Conservation (phyloP, 345 rosid species). For the Eucalyptus erythrocorys region DNA sequence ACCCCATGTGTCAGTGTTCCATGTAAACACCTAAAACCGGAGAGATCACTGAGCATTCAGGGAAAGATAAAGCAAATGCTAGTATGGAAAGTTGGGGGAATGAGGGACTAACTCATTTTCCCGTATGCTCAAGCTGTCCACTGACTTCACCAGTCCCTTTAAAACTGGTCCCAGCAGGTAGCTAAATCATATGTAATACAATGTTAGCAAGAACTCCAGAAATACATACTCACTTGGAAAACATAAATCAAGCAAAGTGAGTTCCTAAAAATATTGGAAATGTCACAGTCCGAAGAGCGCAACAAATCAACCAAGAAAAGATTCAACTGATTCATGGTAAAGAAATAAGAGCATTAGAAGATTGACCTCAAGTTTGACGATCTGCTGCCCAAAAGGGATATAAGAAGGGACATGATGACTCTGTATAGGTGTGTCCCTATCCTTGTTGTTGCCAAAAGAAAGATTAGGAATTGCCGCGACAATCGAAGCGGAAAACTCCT, state of each 20-base stretch:
- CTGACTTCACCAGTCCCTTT: constrained; percentile 84
- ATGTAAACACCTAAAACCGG: too few species aligned
- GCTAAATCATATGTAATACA: too few species aligned
- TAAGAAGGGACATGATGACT: constrained; percentile 28
- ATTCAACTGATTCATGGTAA: neutral
- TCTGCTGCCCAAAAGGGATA: constrained; percentile 47
- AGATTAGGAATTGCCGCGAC: constrained; percentile 52
- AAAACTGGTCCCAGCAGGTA: too few species aligned
- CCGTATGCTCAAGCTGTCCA: constrained; percentile 85
- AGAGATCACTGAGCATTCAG: too few species aligned
- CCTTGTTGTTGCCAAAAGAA: constrained; percentile 42
- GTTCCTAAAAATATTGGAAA: too few species aligned
- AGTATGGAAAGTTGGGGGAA: neutral
- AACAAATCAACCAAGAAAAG: neutral
- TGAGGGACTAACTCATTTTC: constrained; percentile 49
- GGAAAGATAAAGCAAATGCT: too few species aligned
- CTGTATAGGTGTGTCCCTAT: constrained; percentile 35
- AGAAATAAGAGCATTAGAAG: neutral
- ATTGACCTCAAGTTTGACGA: constrained; percentile 55
- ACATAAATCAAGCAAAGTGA: too few species aligned
- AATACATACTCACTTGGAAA: too few species aligned
- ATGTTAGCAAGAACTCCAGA: too few species aligned
- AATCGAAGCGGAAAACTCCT: constrained; percentile 69
- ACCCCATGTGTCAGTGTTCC: too few species aligned
- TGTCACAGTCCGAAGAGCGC: neutral